phyloP scores from a whole-genome alignment of 2,329 filamentous ascomycete genomes.

The Penicillium sp. region DNA sequence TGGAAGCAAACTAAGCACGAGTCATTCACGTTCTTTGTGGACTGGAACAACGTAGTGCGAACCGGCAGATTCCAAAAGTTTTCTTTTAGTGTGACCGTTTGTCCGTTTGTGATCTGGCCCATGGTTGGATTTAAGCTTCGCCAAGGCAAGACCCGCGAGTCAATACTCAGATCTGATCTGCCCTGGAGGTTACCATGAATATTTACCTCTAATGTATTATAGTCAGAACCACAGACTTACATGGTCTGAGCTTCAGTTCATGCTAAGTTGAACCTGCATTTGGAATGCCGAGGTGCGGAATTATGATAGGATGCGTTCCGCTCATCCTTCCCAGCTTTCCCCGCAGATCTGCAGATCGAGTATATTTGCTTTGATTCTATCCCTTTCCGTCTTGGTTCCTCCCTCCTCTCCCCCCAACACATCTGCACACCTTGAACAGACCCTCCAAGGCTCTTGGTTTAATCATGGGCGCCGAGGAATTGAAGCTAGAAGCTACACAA shows the following conservation, averaged over 20 bases:
- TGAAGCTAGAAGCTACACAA: neutral
- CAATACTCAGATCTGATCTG: too few species aligned
- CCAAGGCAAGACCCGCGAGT: too few species aligned
- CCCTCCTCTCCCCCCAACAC: neutral
- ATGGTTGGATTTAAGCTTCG: too few species aligned
- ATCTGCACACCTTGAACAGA: neutral
- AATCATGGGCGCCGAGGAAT: neutral
- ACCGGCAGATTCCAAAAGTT: too few species aligned
- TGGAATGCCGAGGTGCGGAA: neutral
- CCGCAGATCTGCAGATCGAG: neutral
- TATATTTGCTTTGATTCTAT: neutral
- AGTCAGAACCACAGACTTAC: neutral
- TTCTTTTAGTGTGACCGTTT: too few species aligned
- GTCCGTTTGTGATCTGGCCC: too few species aligned
- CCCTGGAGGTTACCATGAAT: neutral
- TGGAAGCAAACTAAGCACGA: neutral
- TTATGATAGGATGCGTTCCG: neutral
- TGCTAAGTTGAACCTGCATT: neutral
- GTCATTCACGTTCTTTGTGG: neutral
- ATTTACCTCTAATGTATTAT: neutral
- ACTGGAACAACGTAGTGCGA: too few species aligned
- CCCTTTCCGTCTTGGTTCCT: neutral
- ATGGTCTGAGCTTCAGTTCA: neutral
- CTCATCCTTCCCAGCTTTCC: neutral
- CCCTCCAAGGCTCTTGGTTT: neutral